Evolutionary conservation across 495 filamentous ascomycete genomes (phyloP), one percentile per base, ranked within the genome.

Genomic region (Xylaria acuta): DNA sequence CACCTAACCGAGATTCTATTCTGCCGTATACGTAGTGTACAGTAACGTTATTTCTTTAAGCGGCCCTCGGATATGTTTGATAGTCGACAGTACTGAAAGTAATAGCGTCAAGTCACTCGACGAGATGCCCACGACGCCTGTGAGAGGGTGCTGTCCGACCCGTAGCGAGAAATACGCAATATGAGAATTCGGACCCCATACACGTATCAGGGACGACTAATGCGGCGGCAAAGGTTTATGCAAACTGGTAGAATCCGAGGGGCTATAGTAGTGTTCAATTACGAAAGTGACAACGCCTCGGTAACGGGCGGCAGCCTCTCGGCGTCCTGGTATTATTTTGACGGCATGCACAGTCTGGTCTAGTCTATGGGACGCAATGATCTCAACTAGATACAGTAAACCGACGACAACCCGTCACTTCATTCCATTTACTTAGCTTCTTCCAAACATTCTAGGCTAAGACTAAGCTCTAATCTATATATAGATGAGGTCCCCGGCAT

Each of bases 221-320:
- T 60, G 41, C 34, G 41, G 56, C 40, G 40, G 67, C 67, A 45
- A 47, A 25, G 56, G 53, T 34, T 60, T 25, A 69, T 60, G 67
- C 67, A 40, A 69, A 69, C 66, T 58, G 53, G 36, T 30, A 41
- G 38, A 40, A 40, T 67, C 7, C 20, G 30, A 66, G n/a, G 43
- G 60, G n/a, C 22, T 43, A 47, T 20, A 47, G 41, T 3, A 64
- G 40, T 40, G 60, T 64, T 20, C 32, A 47, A 47, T 49, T 66
- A 22, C 45, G 64, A 67, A 51, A 32, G 64, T 49, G 43, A 53
- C 27, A 34, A 22, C 32, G 16, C 47, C 30, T 53, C 30, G 45
- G 43, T 45, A 41, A 51, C 43, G 45, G 25, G 32, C n/a, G 47
- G 16, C n/a, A 38, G n/a, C 34, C 65, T 67, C 34, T 54, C 45